These are phyloP conservation scores for Yamadazyma endophytica DNA, from an alignment of 805 yeast species.

Conservation along the genomic window DNA sequence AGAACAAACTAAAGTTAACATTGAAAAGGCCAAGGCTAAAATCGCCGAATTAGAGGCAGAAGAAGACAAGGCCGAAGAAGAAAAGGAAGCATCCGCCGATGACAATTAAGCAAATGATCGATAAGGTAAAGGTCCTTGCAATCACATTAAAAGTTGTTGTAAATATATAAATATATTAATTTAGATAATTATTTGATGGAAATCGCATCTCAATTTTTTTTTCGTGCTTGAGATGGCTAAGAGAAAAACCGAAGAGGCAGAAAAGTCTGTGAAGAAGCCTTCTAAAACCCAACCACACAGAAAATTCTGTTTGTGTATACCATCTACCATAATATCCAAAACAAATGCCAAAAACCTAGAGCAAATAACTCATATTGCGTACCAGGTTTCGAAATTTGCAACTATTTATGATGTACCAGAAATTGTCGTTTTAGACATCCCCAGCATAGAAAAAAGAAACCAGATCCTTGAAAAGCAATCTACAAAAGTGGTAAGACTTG, in stretches of 20 bases:
- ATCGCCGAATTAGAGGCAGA: conserved; percentile 62
- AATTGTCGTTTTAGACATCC: conserved; percentile 62
- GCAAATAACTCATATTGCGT: conserved; percentile 68
- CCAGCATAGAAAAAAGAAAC: conserved; percentile 17
- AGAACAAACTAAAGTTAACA: conserved; percentile 71
- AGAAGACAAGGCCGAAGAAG: conserved; percentile 36
- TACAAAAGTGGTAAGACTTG: conserved; percentile 16
- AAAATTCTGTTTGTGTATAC: conserved; percentile 64
- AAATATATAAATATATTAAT: too few species aligned
- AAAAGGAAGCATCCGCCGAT: conserved; percentile 24
- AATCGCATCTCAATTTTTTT: neutral
- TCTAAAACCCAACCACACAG: conserved; percentile 17
- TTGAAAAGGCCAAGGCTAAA: conserved; percentile 73
- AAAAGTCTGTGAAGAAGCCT: conserved; percentile 27
- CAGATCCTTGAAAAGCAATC: conserved; percentile 17
- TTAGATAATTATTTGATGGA: too few species aligned
- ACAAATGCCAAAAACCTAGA: conserved; percentile 60
- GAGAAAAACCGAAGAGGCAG: conserved; percentile 19
- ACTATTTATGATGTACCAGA: conserved; percentile 70
- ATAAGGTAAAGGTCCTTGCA: too few species aligned
- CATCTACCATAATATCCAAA: conserved; percentile 56
- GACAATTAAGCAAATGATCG: too few species aligned
- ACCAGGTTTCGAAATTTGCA: conserved; percentile 76
- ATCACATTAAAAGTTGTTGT: neutral
- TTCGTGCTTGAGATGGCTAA: too few species aligned